Evolutionary conservation across 768 basidiomycete genomes (phyloP), one percentile per base, ranked within the genome.

Genomic region (Xerocomus brunneocitrinus): DNA sequence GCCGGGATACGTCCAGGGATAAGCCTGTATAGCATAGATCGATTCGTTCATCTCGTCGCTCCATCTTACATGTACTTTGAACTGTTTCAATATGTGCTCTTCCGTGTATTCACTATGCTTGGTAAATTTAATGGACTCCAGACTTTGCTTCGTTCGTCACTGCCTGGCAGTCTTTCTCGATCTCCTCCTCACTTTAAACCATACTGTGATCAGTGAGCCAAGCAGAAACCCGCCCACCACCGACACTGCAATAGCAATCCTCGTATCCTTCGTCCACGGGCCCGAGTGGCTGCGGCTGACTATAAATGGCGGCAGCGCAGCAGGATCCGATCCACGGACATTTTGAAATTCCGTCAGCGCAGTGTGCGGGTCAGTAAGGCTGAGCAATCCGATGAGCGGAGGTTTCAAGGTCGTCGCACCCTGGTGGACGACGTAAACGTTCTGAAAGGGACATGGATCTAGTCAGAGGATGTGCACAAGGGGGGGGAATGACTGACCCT

Each of bases 401-500:
- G 74, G 71, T 30, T 69, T 64, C 3, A 63, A 65, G 8, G 71
- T 60, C 28, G 73, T 79, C 39, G 65, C 64, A 30, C 66, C 73
- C 46, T 78, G 75, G 57, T 83, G 79, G 34, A 73, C 71, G 39
- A 72, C 75, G 50, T 83, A 83, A 27, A 79, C 77, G 60, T 82
- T 84, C 81, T 80, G 52, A 34, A 52, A 52, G 51, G 47, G 39
- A 44, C 4, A 44, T 32, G 16, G 14, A 28, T 13, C 39, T 66
- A 2, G 4, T 57, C 43, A 54, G 25, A 57, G 8, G 13, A 28
- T 8, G 56, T 3, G 3, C 10, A 10, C 12, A 27, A n/a, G 16
- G 12, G 31, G 24, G 1, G 19, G 19, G 19, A 19, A 30, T 14
- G 27, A 68, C 74, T 51, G 53, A 79, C 81, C 58, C 82, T 72